phyloP scores from a whole-genome alignment of 1,284 basidiomycete species.

The Mycena sp. region DNA sequence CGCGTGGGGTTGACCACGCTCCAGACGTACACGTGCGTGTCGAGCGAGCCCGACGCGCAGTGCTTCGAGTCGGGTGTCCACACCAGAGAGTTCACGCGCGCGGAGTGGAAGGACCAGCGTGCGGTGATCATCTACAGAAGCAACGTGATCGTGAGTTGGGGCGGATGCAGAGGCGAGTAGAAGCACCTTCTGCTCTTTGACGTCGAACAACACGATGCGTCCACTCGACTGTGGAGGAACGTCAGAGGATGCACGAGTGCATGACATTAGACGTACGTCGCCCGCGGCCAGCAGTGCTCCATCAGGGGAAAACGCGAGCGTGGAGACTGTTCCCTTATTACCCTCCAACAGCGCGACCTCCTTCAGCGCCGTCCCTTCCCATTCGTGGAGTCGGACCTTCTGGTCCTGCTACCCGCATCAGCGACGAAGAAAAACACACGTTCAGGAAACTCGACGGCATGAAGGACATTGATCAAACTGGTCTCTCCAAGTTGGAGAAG shows the following conservation, averaged over 20 bases:
- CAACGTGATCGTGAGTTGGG: slow-evolving; percentile 35
- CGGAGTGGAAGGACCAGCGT: slow-evolving; percentile 92
- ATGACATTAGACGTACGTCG: slow-evolving; percentile 65
- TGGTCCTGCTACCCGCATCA: slow-evolving; percentile 59
- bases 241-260: not conserved
- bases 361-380: slow-evolving; percentile 69
- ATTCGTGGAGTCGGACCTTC: slow-evolving; percentile 78
- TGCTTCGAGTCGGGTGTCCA: slow-evolving; percentile 83
- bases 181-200: slow-evolving; percentile 67
- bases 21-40: slow-evolving; percentile 94
- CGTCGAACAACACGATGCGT: slow-evolving; percentile 84
- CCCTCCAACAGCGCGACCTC: slow-evolving; percentile 71
- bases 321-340: slow-evolving; percentile 78
- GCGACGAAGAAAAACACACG: not conserved
- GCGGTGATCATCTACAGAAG: slow-evolving; percentile 57
- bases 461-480: too few relatives aligned
- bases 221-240: slow-evolving; percentile 67
- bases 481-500: too few relatives aligned
- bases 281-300: slow-evolving; percentile 81
- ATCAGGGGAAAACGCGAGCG: slow-evolving; percentile 85
- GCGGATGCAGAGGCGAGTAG: not conserved
- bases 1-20: slow-evolving; percentile 80
- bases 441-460: too few relatives aligned
- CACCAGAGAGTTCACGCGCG: slow-evolving; percentile 80
- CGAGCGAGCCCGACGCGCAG: slow-evolving; percentile 88